A percentile compares a stretch with the other conserved stretches of the same genome.
These are phyloP conservation scores for Scutellaria baicalensis DNA, from an alignment of 257 asterid species.

Conservation along the genomic window DNA sequence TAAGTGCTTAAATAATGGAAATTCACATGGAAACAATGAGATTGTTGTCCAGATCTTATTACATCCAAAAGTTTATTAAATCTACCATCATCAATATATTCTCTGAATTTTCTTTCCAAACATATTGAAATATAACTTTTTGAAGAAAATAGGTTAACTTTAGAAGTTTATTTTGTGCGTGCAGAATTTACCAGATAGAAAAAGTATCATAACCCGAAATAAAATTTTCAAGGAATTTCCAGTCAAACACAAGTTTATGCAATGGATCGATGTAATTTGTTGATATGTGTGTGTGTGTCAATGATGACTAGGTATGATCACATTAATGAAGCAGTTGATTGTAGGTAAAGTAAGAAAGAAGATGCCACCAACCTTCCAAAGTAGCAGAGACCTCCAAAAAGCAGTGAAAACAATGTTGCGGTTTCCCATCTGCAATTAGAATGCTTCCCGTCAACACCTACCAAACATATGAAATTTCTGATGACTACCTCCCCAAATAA, in stretches of 20 bases:
- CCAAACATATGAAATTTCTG: conserved; percentile 35
- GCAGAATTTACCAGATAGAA: not conserved
- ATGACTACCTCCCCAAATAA: conserved; percentile 18
- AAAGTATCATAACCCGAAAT: not conserved
- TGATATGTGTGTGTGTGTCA: not conserved
- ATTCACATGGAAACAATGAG: not conserved
- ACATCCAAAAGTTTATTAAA: not conserved
- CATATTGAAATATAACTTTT: not conserved
- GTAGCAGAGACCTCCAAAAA: conserved; percentile 85
- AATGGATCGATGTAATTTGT: not conserved
- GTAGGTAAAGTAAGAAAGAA: not conserved
- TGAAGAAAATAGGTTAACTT: not conserved
- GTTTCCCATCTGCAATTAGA: conserved; percentile 97
- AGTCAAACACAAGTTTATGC: not conserved
- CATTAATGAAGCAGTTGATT: not conserved
- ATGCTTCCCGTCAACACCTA: conserved; percentile 80
- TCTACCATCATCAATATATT: not conserved
- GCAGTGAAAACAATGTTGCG: conserved; percentile 69
- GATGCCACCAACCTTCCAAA: conserved; percentile 57
- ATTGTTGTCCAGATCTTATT: not conserved
- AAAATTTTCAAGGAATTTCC: not conserved
- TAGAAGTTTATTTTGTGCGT: not conserved
- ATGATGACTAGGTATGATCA: not conserved
- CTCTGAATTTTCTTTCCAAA: not conserved
- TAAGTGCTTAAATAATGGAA: not conserved